phyloP scores from a whole-genome alignment of 176 grass and related monocot species.

The Phragmites australis region DNA sequence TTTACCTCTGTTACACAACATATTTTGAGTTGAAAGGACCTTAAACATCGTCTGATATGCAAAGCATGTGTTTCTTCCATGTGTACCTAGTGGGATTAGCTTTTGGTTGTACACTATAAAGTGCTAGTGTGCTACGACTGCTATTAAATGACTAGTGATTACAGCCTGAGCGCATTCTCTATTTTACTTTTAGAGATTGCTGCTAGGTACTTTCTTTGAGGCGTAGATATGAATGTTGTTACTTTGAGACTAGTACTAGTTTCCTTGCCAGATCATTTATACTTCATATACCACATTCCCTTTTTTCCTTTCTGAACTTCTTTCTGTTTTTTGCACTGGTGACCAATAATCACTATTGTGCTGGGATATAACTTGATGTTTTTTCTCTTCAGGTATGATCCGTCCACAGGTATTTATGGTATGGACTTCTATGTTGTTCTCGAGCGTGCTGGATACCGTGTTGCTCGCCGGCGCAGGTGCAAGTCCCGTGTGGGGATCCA shows the following conservation, averaged over 20 bases:
- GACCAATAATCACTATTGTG: background rate
- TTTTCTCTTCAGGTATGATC: slow-evolving; percentile 45
- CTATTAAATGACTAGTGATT: too few relatives aligned
- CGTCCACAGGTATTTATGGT: slow-evolving; percentile 66
- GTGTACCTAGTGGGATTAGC: background rate
- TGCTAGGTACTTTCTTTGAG: background rate
- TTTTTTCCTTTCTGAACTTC: background rate
- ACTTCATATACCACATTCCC: background rate
- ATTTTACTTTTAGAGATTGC: background rate
- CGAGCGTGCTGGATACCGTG: slow-evolving; percentile 60
- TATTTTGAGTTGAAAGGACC: too few relatives aligned
- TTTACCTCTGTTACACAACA: too few relatives aligned
- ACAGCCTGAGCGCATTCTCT: too few relatives aligned
- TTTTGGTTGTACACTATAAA: background rate
- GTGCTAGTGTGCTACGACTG: too few relatives aligned
- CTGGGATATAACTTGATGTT: background rate
- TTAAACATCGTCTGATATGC: background rate
- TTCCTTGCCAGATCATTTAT: background rate
- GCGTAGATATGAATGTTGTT: too few relatives aligned
- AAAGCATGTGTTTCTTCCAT: background rate
- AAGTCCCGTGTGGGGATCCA: slow-evolving; percentile 61
- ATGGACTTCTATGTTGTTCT: slow-evolving; percentile 71
- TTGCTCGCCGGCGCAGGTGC: slow-evolving; percentile 58
- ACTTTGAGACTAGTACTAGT: background rate
- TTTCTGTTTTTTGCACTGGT: background rate